Base-by-base conservation (phyloP, 2,329 filamentous ascomycete species). In the Penicillium sp. region DNA sequence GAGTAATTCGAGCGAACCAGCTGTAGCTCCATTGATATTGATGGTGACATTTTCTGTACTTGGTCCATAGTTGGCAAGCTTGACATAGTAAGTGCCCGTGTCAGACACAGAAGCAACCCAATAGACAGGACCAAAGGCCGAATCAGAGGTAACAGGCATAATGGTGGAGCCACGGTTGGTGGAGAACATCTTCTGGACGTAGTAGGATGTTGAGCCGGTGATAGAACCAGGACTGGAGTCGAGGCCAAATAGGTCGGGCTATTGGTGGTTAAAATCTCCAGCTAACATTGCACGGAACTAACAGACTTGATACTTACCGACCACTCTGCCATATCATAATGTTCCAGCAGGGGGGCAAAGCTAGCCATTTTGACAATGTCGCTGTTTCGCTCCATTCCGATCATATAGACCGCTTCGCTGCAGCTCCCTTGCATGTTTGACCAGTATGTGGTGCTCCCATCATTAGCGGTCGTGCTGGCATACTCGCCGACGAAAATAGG, bases 401-500 rank as follows among this genome's bases (percentile, higher is more conserved):
- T 80, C 31, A 88, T 76, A 48, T 80, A 85, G 13, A 89, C 77
- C n/a, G 84, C 85, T 68, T 89, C 86, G 10, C 80, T 81, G 2
- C 88, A 83, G n/a, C 81, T 77, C 26, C 85, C 85, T 49, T 63
- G 27, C 56, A 62, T 61, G 31, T 62, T 63, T 16, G 66, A 63
- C 49, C 49, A 57, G 43, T 57, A 53, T 11, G 58, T 46, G 10
- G 57, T 52, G 50, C 59, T 60, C 11, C 39, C 19, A 22, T 41
- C 39, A 7, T 41, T 41, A 13, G 1, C 39, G 22, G 3, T 41
- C 39, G 39, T 41, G 24, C 60, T 61, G 1, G 67, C 66, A 52
- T 67, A 69, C 53, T 70, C 68, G 16, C 68, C 66, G 11, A 69
- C 60, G 16, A 68, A 62, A 45, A 57, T 55, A 48, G 65, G 66